Evolutionary conservation across 768 basidiomycete species (phyloP), one percentile per base, ranked within the genome.

Genomic region (Suillus sp.): DNA sequence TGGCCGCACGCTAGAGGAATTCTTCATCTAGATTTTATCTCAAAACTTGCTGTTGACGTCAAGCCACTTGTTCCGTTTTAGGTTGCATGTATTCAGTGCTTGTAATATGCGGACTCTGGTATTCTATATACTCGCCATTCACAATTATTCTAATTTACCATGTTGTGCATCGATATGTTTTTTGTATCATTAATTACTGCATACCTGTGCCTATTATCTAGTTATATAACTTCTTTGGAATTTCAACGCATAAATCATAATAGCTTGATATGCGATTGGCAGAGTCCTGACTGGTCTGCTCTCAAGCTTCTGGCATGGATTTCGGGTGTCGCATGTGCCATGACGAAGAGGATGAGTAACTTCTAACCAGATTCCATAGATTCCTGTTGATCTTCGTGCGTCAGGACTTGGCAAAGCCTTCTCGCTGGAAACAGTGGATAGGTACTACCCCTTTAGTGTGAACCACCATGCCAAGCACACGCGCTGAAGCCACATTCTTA

Each of bases 1-100:
- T 45, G 81, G 78, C 2, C 70, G 70, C 45, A 68, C 72, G 32
- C 64, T 82, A 4, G 68, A 69, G 56, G 74, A 78, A 40, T 82
- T 80, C 67, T 82, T 82, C 70, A 55, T 56, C 45, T 73, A 54
- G 67, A 20, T 35, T 27, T 34, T 20, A 34, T 53, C 32, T 18
- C 27, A 6, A 9, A 22, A 35, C n/a, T 55, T 35, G 35, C 22
- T 13, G 11, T 11, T 1, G 25, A 40, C 8, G 22, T 14, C 25
- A 20, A 40, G 25, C 9, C 18, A 6, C 38, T 57, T 40, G 22
- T 20, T 27, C 6, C 6, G 18, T 30, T 57, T 4, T 18, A 20
- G 55, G 16, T 25, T 38, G 25, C 25, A 30, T 30, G 18, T 10
- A 57, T 27, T 20, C 1, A 6, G 3, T 22, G 20, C 30, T 11